A percentile compares a stretch with the other conserved stretches of the same genome.
Evolutionary conservation across 1,284 basidiomycete genomes (phyloP).

Genomic region (Sporisorium sorghi): DNA sequence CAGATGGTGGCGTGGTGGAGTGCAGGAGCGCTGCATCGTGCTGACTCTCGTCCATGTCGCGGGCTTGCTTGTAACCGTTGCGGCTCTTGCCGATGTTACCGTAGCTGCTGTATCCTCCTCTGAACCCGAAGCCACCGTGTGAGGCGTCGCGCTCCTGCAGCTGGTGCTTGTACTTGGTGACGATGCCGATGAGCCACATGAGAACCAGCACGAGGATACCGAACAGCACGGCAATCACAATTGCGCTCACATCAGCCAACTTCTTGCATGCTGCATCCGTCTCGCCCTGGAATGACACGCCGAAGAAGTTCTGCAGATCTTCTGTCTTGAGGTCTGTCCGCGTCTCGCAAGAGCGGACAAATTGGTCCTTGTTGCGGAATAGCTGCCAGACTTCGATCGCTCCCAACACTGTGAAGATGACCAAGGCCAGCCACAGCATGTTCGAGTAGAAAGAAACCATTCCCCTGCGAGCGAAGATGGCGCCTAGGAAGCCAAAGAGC

Average conservation of each 20-base stretch:
- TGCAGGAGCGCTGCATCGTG: conserved; percentile 5
- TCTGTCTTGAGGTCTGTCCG: conserved; percentile 7
- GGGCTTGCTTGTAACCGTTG: not conserved
- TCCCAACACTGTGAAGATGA: conserved; percentile 26
- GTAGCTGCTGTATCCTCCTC: not conserved
- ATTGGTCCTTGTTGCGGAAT: conserved; percentile 16
- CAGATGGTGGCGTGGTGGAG: conserved; percentile 10
- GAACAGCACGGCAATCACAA: conserved; percentile 21
- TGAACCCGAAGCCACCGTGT: not conserved
- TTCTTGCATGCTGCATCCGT: conserved; percentile 15
- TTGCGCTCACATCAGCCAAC: conserved; percentile 17
- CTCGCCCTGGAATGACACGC: conserved; percentile 9
- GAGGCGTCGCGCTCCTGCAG: conserved; percentile 13
- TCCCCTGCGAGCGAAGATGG: conserved; percentile 10
- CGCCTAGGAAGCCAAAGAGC: conserved; percentile 29
- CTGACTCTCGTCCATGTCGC: conserved; percentile 8
- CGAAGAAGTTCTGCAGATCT: conserved; percentile 17
- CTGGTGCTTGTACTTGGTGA: conserved; percentile 35
- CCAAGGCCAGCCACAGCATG: conserved; percentile 29
- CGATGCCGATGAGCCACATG: conserved; percentile 34
- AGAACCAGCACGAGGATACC: conserved; percentile 28
- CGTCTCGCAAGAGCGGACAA: conserved; percentile 8
- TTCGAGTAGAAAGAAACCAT: conserved; percentile 35
- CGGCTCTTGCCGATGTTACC: conserved; percentile 13
- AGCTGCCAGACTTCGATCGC: conserved; percentile 31